Base-by-base conservation (phyloP, 2,329 filamentous ascomycete genomes). In the Cladophialophora immunda region DNA sequence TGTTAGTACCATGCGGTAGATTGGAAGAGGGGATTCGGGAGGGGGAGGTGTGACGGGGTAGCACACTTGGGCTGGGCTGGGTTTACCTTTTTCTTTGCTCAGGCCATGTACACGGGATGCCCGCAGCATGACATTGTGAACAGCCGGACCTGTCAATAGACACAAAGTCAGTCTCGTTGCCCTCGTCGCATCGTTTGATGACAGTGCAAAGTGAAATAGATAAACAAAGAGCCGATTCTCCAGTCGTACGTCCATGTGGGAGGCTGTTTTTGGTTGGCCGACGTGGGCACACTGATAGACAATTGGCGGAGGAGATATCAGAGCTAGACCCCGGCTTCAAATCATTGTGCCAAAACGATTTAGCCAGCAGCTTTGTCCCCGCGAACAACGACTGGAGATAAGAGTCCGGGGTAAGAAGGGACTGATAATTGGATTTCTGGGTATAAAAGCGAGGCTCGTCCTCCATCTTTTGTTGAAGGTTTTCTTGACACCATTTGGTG, bases 31-130 rank as follows among this genome's bases (percentile, higher is more conserved):
- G 29, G 27, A 2, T 13, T n/a, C n/a, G n/a, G n/a, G n/a, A 22
- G 27, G 17, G 7, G 9, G n/a, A 38, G 32, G 4, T 29, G 19
- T n/a, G 27, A 9, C 15, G 11, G 7, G 32, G 15, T 17, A 25
- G 55, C 55, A 36, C 17, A 19, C 17, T 22, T 25, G 25, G 15
- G 38, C 15, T n/a, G 52, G 58, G 29, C 19, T 32, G 9, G 27
- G 34, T 68, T 52, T 52, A 70, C 70, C 70, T 56, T 66, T 71
- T 71, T 60, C 70, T 65, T 65, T 71, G 70, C 57, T 71, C 68
- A 19, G 70, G 70, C 70, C 70, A 71, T 25, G 70, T 71, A 58
- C 70, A 71, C 34, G 61, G 64, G 17, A 71, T 68, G 32, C 68
- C 68, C 17, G 64, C 68, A 58, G 70, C 68, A 36, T 64, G 58